Base-by-base conservation (phyloP, 805 yeast species). In the Groenewaldozyma tartarivorans region DNA sequence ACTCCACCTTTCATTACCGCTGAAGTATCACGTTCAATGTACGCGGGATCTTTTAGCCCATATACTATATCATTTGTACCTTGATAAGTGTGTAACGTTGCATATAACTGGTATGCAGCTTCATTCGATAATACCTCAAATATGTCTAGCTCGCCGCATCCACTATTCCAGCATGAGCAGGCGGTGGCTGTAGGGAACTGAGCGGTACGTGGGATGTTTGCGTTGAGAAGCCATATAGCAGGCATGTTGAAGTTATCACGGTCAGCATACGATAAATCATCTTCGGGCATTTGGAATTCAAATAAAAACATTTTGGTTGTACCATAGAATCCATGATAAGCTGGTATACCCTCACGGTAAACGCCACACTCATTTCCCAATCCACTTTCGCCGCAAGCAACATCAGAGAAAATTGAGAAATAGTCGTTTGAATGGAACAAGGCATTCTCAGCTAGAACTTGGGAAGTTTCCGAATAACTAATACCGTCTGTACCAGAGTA, bases 171-270 rank as follows among this genome's bases (percentile, higher is more conserved):
- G 74, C 98, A 90, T 29, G 96, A 86, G 71, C 97, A 90, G 17
- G 74, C 61, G 20, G 79, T 60, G n/a, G n/a, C n/a, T 45, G 69
- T 68, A 62, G 96, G 96, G 67, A 92, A 90, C 69, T 90, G 97
- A 57, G 79, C 67, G 52, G 96, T 88, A 74, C 98, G 85, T 67
- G 98, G 96, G 58, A 88, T 79, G 71, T 84, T 83, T 48, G 95
- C 95, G 63, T 88, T 88, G 61, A 88, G 76, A 64, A 87, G 69
- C 96, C 96, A 88, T 54, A 88, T 74, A 47, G 97, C 97, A 52
- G 98, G 98, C 97, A 92, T 90, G 64, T 90, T 96, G 56, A 72
- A 71, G n/a, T n/a, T n/a, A n/a, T n/a, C n/a, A n/a, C n/a, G n/a
- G n/a, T n/a, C n/a, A n/a, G n/a, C n/a, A n/a, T n/a, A n/a, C 17